These are phyloP conservation scores for Epichloe bromicola DNA, from an alignment of 2,329 filamentous ascomycete species.

Conservation along the genomic window DNA sequence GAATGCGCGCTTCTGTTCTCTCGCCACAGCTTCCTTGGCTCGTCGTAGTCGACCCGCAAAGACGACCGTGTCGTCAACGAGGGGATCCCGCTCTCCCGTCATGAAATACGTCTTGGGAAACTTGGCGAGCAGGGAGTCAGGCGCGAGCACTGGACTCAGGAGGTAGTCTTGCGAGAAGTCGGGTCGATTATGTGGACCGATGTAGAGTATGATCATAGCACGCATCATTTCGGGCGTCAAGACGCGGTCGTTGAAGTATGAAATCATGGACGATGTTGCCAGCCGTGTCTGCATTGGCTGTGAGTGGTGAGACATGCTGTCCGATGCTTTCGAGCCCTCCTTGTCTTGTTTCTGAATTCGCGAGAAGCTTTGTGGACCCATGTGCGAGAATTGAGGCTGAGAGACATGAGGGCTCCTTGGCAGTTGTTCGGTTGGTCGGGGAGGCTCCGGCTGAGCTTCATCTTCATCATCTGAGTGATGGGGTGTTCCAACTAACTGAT, in stretches of 20 bases:
- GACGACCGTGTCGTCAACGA: conserved; percentile 94
- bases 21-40: conserved; percentile 47
- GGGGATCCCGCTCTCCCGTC: conserved; percentile 86
- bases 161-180: conserved; percentile 88
- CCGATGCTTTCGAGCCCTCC: conserved; percentile 8
- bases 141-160: conserved; percentile 78
- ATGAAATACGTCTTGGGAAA: conserved; percentile 93
- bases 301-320: conserved; percentile 35
- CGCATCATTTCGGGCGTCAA: conserved; percentile 97
- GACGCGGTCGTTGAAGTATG: conserved; percentile 92
- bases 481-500: conserved; percentile 69
- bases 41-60: conserved; percentile 82
- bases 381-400: conserved; percentile 36
- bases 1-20: conserved; percentile 11
- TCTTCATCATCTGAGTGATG: conserved; percentile 67
- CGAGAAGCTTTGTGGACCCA: conserved; percentile 24
- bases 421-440: conserved; percentile 5
- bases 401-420: conserved; percentile 21
- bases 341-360: conserved; percentile 5
- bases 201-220: conserved; percentile 96
- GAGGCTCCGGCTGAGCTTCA: conserved; percentile 26
- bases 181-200: conserved; percentile 83
- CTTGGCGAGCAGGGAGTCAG: conserved; percentile 66
- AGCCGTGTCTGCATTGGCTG: conserved; percentile 66
- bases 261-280: conserved; percentile 93